Percentiles rank a stretch among this genome's conserved stretches.
Conservation (phyloP, 140 eudicot species). For the Anethum foeniculum region DNA sequence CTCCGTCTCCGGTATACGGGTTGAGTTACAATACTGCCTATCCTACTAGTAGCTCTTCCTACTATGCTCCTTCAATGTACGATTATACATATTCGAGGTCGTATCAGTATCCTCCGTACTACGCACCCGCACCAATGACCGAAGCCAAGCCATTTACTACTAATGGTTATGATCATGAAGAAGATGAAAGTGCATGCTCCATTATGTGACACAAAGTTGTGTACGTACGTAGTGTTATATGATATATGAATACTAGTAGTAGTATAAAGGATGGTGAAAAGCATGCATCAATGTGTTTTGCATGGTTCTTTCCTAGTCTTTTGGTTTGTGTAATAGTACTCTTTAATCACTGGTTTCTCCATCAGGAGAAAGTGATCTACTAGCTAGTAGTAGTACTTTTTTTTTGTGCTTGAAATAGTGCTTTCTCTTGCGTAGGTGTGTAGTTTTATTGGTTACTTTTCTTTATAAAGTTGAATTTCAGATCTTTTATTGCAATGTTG, state of each 20-base stretch:
- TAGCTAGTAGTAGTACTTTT: neutral
- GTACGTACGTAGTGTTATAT: neutral
- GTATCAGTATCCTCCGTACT: conserved; percentile 6
- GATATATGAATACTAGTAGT: neutral
- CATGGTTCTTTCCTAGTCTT: neutral
- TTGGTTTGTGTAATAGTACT: neutral
- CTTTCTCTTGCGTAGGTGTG: neutral
- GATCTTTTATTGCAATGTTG: neutral
- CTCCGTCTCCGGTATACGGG: conserved; percentile 28
- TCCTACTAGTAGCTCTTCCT: conserved; percentile 18
- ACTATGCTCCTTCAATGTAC: conserved; percentile 14
- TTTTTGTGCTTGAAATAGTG: neutral
- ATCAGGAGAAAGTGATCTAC: neutral
- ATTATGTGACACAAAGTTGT: conserved; percentile 22
- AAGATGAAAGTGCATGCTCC: conserved; percentile 30
- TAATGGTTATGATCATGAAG: conserved; percentile 8
- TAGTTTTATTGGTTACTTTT: conserved; percentile 1
- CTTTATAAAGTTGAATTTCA: neutral
- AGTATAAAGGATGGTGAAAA: neutral
- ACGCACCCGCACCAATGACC: conserved; percentile 22
- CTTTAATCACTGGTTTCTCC: neutral
- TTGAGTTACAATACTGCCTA: conserved; percentile 34
- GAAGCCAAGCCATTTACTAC: conserved; percentile 3
- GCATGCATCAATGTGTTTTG: neutral
- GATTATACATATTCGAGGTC: conserved; percentile 16